Conservation (phyloP, 2,329 filamentous ascomycete genomes). For the Aureobasidium uvarum region DNA sequence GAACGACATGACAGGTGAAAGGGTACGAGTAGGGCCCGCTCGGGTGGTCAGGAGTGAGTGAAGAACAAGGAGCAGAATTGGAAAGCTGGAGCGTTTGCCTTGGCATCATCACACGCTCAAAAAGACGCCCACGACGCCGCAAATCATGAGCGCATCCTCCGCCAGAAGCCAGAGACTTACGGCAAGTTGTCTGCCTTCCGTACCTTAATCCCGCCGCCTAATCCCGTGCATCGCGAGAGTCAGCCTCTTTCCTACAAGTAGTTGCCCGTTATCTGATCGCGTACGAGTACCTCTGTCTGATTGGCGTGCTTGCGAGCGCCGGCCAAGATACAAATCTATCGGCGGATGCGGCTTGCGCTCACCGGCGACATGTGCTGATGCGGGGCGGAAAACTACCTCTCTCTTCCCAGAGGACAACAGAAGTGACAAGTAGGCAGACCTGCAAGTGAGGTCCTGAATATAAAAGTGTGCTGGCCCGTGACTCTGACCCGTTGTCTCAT, state of each 20-base stretch:
- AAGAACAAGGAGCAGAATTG: constrained; percentile 24
- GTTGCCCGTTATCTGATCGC: constrained; percentile 12
- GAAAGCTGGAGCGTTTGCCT: constrained; percentile 26
- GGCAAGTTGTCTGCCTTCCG: neutral
- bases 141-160: constrained; percentile 17
- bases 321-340: constrained; percentile 1
- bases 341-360: neutral
- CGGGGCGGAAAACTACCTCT: constrained; percentile 8
- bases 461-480: neutral
- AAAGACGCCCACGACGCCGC: constrained; percentile 15
- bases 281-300: neutral
- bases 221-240: neutral
- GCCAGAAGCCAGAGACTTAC: constrained; percentile 19
- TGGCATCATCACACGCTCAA: constrained; percentile 17
- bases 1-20: constrained; percentile 28
- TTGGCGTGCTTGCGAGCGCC: neutral
- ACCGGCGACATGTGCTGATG: neutral
- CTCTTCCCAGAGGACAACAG: neutral
- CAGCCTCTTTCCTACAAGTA: neutral
- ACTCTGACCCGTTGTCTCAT: neutral
- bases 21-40: constrained; percentile 6
- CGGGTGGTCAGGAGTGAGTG: constrained; percentile 18
- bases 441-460: neutral
- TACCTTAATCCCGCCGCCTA: neutral
- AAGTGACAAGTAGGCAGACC: neutral